Evolutionary conservation across 139 green algal species (phyloP).

Genomic region (Chlorella sp.): DNA sequence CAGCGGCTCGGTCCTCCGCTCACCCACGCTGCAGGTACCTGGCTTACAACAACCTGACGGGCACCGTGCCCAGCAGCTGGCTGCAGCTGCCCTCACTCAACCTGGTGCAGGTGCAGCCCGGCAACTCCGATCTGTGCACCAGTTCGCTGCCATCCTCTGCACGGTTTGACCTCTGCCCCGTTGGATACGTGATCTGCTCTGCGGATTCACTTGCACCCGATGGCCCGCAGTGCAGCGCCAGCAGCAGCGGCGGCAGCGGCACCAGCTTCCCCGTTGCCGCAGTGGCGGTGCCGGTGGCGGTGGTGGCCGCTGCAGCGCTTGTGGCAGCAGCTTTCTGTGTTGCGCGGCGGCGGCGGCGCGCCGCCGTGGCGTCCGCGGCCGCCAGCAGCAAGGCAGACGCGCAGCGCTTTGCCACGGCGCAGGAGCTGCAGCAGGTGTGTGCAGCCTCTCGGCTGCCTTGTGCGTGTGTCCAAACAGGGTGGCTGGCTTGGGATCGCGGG

Average conservation of each 20-base stretch:
- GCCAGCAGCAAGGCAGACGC: background rate
- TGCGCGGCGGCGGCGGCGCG: background rate
- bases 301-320: background rate
- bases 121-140: slow-evolving; percentile 35
- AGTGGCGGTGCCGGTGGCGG: slow-evolving; percentile 2
- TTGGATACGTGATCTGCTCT: background rate
- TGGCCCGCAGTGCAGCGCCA: background rate
- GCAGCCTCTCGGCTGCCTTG: too few relatives aligned
- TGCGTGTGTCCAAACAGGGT: too few relatives aligned
- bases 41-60: slow-evolving; percentile 23
- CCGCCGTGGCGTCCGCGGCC: background rate
- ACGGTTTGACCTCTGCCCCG: slow-evolving; percentile 2
- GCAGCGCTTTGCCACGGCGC: too few relatives aligned
- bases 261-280: slow-evolving; percentile 6
- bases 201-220: background rate
- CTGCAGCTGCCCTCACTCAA: background rate
- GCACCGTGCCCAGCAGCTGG: slow-evolving; percentile 21
- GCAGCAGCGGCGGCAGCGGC: background rate
- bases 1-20: too few relatives aligned
- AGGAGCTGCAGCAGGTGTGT: background rate
- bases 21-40: background rate
- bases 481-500: too few relatives aligned
- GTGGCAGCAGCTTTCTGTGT: background rate
- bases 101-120: slow-evolving; percentile 15
- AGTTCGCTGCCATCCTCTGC: background rate